A percentile compares a stretch with the other conserved stretches of the same genome.
These are phyloP conservation scores for Benincasa hispida DNA, from an alignment of 306 rosid genomes.

Conservation along the genomic window DNA sequence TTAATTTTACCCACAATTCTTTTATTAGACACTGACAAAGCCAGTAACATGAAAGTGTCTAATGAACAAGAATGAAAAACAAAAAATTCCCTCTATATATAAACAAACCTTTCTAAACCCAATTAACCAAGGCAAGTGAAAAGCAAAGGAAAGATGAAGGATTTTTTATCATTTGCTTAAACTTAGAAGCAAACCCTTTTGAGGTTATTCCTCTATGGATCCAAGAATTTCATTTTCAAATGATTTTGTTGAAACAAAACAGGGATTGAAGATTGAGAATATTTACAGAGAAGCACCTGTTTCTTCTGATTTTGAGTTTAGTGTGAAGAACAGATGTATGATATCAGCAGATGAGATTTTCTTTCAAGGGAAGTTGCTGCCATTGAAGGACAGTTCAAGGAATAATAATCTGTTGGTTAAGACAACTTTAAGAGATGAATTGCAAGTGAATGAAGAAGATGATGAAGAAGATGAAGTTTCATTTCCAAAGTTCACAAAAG, in stretches of 20 bases:
- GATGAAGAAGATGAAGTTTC: slow-evolving; percentile 21
- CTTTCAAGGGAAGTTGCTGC: slow-evolving; percentile 70
- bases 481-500: slow-evolving; percentile 43
- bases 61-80: slow-evolving; percentile 28
- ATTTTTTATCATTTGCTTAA: not conserved
- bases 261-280: slow-evolving; percentile 38
- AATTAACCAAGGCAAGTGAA: slow-evolving; percentile 14
- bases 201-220: slow-evolving; percentile 34
- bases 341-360: slow-evolving; percentile 73
- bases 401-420: slow-evolving; percentile 26
- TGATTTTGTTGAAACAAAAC: slow-evolving; percentile 70
- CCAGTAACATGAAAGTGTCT: slow-evolving; percentile 66
- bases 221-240: slow-evolving; percentile 97
- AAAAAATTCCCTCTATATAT: slow-evolving; percentile 18
- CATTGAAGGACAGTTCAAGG: slow-evolving; percentile 33
- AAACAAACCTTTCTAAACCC: slow-evolving; percentile 36
- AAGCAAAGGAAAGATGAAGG: not conserved
- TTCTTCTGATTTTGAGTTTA: slow-evolving; percentile 88
- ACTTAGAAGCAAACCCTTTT: no score
- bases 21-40: slow-evolving; percentile 59
- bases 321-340: slow-evolving; percentile 57
- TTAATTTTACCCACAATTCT: slow-evolving; percentile 33
- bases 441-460: slow-evolving; percentile 31
- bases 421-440: slow-evolving; percentile 66
- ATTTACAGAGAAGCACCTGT: slow-evolving; percentile 85